Evolutionary conservation across 1,284 basidiomycete genomes (phyloP), one percentile per base, ranked within the genome.

Genomic region (Inonotus hispidus): DNA sequence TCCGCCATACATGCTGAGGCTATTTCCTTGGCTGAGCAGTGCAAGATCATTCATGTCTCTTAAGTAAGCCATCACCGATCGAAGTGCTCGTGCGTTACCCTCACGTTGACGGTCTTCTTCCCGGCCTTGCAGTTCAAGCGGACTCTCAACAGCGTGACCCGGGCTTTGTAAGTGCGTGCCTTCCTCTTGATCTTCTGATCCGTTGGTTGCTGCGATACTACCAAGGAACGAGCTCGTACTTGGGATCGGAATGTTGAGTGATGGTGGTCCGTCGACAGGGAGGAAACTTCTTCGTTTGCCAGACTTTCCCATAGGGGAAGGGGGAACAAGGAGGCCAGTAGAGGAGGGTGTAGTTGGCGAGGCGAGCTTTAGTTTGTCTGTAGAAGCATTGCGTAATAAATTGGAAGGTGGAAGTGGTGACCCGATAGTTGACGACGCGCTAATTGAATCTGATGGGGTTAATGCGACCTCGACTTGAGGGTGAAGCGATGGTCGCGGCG

Each of bases 61-160:
- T 21, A 99, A 81, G 74, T 98, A 98, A 16, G 90, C 89, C 88
- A 98, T 95, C 43, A 99, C 85, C 11, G 91, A 91, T 62, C 92
- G 84, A 55, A 98, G 77, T 25, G 91, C 92, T 50, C 85, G 81
- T 66, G 82, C 82, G 68, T 91, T 90, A 38, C 82, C 80, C 69
- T 90, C 88, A 47, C 83, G 77, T 16, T 78, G 80, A 47, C 84
- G 79, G 63, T 90, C 89, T 71, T 88, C 85, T 72, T 90, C 88
- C 55, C 79, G 81, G 53, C 82, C 80, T 66, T 82, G 71, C 66
- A 78, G 69, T 63, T 82, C 75, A 53, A 85, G 72, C 57, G 69
- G 64, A 14, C 70, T 79, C 56, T 74, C 73, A 57, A 78, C 75
- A 29, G 74, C 69, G 38, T 81, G 80, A 68, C 74, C 80, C 32